Percentiles rank a stretch among this genome's conserved stretches.
phyloP scores from a whole-genome alignment of 108 stramenopile species.

The Epithemia pelagica region DNA sequence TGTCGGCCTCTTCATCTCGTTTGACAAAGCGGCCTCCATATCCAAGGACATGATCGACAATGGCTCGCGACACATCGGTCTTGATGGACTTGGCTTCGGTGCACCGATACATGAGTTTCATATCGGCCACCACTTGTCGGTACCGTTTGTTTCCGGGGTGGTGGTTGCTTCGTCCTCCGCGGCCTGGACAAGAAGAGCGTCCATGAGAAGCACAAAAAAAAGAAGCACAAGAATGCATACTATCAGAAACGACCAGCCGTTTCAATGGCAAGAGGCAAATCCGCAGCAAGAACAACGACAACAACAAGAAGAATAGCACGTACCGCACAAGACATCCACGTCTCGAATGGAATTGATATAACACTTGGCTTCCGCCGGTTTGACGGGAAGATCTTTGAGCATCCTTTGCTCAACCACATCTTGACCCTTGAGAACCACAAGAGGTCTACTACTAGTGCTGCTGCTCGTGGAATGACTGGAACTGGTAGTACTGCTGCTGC shows the following conservation, averaged over 20 bases:
- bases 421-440: too few relatives aligned
- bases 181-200: neutral
- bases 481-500: too few relatives aligned
- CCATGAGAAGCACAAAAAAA: too few relatives aligned
- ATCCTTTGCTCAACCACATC: too few relatives aligned
- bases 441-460: too few relatives aligned
- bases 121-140: slow-evolving; percentile 27
- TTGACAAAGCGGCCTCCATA: slow-evolving; percentile 33
- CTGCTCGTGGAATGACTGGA: too few relatives aligned
- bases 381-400: too few relatives aligned
- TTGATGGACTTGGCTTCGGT: slow-evolving; percentile 28
- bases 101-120: slow-evolving; percentile 22
- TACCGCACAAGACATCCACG: slow-evolving; percentile 18
- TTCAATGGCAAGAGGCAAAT: too few relatives aligned
- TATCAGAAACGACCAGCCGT: neutral
- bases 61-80: slow-evolving; percentile 28
- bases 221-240: too few relatives aligned
- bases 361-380: neutral
- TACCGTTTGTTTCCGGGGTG: slow-evolving; percentile 25
- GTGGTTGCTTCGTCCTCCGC: slow-evolving; percentile 24
- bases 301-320: too few relatives aligned
- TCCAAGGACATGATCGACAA: slow-evolving; percentile 27
- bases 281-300: too few relatives aligned
- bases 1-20: slow-evolving; percentile 12
- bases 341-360: slow-evolving; percentile 8